These are phyloP conservation scores for Podaxis pistillaris DNA, from an alignment of 768 basidiomycete species.

Conservation along the genomic window DNA sequence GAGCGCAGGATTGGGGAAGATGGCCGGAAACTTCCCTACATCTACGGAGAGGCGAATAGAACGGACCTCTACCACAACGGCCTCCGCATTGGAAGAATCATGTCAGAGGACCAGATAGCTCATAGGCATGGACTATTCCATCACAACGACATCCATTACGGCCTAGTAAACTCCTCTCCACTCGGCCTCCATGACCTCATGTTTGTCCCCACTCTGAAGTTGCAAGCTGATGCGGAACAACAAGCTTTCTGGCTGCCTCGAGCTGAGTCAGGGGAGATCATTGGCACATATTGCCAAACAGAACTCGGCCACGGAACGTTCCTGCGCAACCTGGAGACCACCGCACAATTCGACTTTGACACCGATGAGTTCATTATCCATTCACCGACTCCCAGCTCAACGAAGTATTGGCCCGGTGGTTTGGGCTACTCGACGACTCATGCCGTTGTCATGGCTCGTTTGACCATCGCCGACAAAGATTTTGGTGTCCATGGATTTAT, in stretches of 20 bases:
- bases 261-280: slow-evolving; percentile 21
- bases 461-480: slow-evolving; percentile 18
- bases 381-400: slow-evolving; percentile 23
- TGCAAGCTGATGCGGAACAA: slow-evolving; percentile 24
- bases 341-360: slow-evolving; percentile 23
- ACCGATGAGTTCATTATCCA: slow-evolving; percentile 26
- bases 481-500: slow-evolving; percentile 26
- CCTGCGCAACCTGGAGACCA: slow-evolving; percentile 26
- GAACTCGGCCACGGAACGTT: slow-evolving; percentile 29
- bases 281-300: slow-evolving; percentile 26
- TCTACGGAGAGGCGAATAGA: slow-evolving; percentile 20
- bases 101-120: slow-evolving; percentile 20
- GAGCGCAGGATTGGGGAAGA: slow-evolving; percentile 18
- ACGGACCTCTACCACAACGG: slow-evolving; percentile 23
- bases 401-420: slow-evolving; percentile 27
- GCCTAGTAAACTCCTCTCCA: slow-evolving; percentile 23
- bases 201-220: slow-evolving; percentile 24
- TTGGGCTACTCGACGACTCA: slow-evolving; percentile 24
- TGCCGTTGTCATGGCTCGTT: slow-evolving; percentile 26
- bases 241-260: slow-evolving; percentile 23
- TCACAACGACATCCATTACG: slow-evolving; percentile 16
- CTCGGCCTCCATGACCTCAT: slow-evolving; percentile 24
- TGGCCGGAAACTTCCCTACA: slow-evolving; percentile 11
- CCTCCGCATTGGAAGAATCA: slow-evolving; percentile 21
- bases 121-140: slow-evolving; percentile 19